Percentiles rank a stretch among this genome's conserved stretches.
These are phyloP conservation scores for Metarhizium humberi DNA, from an alignment of 2,329 filamentous ascomycete species.

Conservation along the genomic window DNA sequence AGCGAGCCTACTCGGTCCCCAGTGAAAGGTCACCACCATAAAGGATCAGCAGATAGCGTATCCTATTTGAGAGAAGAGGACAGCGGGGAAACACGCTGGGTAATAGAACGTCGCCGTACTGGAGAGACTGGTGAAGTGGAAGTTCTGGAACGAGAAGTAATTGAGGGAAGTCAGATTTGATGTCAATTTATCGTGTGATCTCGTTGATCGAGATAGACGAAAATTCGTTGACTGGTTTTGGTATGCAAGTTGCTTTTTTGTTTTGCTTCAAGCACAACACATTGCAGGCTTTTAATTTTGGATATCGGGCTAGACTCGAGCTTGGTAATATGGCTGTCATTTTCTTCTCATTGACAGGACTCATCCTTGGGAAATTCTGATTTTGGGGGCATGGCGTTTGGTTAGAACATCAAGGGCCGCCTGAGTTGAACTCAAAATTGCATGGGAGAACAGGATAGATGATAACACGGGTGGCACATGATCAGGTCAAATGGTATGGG, in stretches of 20 bases:
- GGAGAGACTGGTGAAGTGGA: slow-evolving; percentile 56
- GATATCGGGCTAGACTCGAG: not conserved
- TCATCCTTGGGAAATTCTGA: too few relatives aligned
- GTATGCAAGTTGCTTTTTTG: not conserved
- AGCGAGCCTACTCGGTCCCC: slow-evolving; percentile 9
- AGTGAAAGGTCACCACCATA: slow-evolving; percentile 36
- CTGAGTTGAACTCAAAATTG: not conserved
- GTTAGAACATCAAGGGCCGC: not conserved
- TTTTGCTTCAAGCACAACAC: not conserved
- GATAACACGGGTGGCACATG: not conserved
- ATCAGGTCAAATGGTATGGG: not conserved
- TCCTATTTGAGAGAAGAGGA: slow-evolving; percentile 60
- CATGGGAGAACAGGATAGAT: not conserved
- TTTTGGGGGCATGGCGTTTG: not conserved
- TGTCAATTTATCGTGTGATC: not conserved
- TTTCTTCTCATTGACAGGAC: too few relatives aligned
- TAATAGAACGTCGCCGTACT: slow-evolving; percentile 58
- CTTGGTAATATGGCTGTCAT: too few relatives aligned
- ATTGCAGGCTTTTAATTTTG: too few relatives aligned
- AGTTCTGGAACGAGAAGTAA: slow-evolving; percentile 54
- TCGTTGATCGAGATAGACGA: not conserved
- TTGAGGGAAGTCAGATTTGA: slow-evolving; percentile 45
- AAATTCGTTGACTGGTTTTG: not conserved
- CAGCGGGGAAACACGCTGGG: slow-evolving; percentile 52
- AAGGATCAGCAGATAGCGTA: slow-evolving; percentile 56